Evolutionary conservation across 2,329 filamentous ascomycete genomes (phyloP).

Genomic region (Penicillium verrucosum): DNA sequence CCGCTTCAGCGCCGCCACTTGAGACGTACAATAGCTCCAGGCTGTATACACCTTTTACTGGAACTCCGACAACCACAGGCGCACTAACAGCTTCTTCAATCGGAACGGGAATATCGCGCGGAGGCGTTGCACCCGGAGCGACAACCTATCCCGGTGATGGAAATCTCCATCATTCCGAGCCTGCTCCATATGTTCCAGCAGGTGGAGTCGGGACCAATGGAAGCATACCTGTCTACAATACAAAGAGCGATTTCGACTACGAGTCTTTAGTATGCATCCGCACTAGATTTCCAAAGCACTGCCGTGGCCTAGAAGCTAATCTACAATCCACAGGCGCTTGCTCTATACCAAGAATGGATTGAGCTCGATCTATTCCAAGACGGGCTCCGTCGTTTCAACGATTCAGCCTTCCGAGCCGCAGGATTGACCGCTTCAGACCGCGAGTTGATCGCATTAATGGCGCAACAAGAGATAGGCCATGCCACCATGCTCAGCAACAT

Average conservation of each 20-base stretch:
- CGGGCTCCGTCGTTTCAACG: constrained; percentile 66
- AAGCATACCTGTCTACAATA: constrained; percentile 70
- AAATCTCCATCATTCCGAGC: constrained; percentile 62
- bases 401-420: constrained; percentile 64
- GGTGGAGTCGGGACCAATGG: constrained; percentile 77
- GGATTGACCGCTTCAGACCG: constrained; percentile 69
- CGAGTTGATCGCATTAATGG: constrained; percentile 72
- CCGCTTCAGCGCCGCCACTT: constrained; percentile 33
- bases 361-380: constrained; percentile 80
- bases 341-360: constrained; percentile 79
- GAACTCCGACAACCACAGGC: constrained; percentile 66
- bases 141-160: constrained; percentile 72
- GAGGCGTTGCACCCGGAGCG: constrained; percentile 59
- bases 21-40: constrained; percentile 52
- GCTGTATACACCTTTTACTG: constrained; percentile 66
- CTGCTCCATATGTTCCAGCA: constrained; percentile 68
- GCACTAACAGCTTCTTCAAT: constrained; percentile 54
- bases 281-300: neutral
- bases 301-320: neutral
- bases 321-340: constrained; percentile 50
- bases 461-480: constrained; percentile 72
- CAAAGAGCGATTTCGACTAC: constrained; percentile 79
- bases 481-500: constrained; percentile 75
- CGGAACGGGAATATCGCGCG: constrained; percentile 56
- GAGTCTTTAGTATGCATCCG: constrained; percentile 58